Percentiles rank a stretch among this genome's conserved stretches.
Conservation (phyloP, 78 protist species). For the Bodo saltans region DNA sequence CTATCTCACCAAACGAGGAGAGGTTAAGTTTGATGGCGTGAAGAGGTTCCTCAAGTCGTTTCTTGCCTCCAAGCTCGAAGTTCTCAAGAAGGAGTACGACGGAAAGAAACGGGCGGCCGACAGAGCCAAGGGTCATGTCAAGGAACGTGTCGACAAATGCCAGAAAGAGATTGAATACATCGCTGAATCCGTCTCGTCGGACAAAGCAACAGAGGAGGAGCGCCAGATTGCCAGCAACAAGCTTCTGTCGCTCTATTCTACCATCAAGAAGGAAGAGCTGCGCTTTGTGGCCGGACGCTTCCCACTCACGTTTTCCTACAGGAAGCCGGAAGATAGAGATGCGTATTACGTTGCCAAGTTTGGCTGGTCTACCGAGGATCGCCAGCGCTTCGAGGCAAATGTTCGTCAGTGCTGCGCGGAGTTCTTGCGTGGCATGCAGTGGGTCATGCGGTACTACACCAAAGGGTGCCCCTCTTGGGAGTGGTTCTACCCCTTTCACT, state of each 20-base stretch:
- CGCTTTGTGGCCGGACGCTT: neutral
- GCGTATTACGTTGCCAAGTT: constrained; percentile 78
- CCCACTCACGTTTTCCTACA: constrained; percentile 49
- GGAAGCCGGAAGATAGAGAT: constrained; percentile 82
- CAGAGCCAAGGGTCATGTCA: neutral
- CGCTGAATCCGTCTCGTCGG: neutral
- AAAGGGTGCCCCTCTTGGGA: constrained; percentile 89
- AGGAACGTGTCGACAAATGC: neutral
- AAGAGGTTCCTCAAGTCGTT: constrained; percentile 35
- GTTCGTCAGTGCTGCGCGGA: constrained; percentile 23
- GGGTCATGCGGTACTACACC: constrained; percentile 96
- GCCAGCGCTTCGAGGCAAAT: constrained; percentile 5
- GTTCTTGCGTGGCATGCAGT: constrained; percentile 84
- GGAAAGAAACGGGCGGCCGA: neutral
- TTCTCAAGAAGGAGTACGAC: neutral
- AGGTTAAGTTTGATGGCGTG: constrained; percentile 27
- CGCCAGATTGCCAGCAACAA: neutral
- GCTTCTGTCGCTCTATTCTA: neutral
- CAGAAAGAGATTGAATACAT: neutral
- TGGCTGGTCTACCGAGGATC: neutral
- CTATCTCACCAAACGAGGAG: constrained; percentile 73
- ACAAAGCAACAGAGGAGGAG: neutral
- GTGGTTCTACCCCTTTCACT: constrained; percentile 95
- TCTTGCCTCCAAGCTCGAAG: neutral
- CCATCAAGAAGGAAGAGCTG: neutral